Percentiles rank a stretch among this genome's conserved stretches.
These are phyloP conservation scores for Salix exigua DNA, from an alignment of 345 rosid species.

Conservation along the genomic window DNA sequence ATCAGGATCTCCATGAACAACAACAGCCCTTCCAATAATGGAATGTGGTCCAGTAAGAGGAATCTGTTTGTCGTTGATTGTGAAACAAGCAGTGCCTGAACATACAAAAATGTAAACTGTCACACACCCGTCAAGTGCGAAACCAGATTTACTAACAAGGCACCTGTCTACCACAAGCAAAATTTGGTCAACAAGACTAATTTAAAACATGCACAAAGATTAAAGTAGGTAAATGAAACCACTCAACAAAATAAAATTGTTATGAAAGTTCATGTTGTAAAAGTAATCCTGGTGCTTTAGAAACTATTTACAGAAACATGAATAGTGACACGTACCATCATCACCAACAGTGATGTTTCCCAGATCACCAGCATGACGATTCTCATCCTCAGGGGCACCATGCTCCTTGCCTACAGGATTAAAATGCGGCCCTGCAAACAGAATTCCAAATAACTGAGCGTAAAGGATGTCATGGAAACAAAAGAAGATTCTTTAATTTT, in stretches of 20 bases:
- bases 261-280: neutral
- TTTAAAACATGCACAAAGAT: neutral
- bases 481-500: neutral
- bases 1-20: slow-evolving; percentile 88
- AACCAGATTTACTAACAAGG: neutral
- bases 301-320: neutral
- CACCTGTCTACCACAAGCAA: neutral
- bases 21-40: slow-evolving; percentile 89
- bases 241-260: neutral
- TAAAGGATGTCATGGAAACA: neutral
- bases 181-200: neutral
- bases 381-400: slow-evolving; percentile 81
- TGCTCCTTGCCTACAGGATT: slow-evolving; percentile 84
- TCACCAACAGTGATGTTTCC: slow-evolving; percentile 76
- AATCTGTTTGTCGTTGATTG: slow-evolving; percentile 65
- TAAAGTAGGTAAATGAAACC: neutral
- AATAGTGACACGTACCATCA: slow-evolving; percentile 48
- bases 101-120: slow-evolving; percentile 3
- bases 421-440: slow-evolving; percentile 71
- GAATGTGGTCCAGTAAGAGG: slow-evolving; percentile 78
- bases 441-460: neutral
- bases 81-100: slow-evolving; percentile 66
- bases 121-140: neutral
- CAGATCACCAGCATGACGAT: slow-evolving; percentile 93
- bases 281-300: neutral